Evolutionary conservation across 2,329 filamentous ascomycete genomes (phyloP).

Genomic region (Pseudogymnoascus sp.): DNA sequence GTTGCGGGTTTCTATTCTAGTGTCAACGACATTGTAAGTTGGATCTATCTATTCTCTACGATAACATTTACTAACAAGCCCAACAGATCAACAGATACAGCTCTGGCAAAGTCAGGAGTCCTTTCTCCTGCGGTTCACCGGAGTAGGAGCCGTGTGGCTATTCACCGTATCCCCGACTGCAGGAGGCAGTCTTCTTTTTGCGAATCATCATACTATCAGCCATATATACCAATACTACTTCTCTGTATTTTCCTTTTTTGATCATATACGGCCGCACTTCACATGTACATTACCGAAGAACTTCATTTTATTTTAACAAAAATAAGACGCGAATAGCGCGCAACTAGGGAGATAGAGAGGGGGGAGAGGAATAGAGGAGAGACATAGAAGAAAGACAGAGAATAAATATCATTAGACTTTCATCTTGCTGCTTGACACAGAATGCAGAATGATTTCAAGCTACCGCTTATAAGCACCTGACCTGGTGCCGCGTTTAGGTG

Average conservation of each 20-base stretch:
- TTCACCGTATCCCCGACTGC: neutral
- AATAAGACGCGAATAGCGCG: neutral
- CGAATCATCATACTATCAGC: constrained; percentile 2
- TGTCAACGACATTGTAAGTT: constrained; percentile 20
- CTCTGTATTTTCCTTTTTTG: neutral
- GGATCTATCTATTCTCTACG: neutral
- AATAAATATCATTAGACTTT: neutral
- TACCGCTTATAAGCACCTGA: neutral
- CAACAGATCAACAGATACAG: neutral
- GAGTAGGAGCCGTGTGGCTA: neutral
- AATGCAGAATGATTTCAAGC: neutral
- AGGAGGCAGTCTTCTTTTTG: neutral
- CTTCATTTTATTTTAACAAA: neutral
- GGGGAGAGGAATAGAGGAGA: neutral
- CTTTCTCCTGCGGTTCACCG: neutral
- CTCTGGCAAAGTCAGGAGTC: neutral
- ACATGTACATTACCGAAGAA: neutral
- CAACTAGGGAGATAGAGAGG: neutral
- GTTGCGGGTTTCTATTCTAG: constrained; percentile 19
- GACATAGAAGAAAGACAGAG: neutral
- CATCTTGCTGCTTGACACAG: neutral
- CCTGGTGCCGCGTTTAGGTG: neutral
- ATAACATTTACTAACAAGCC: neutral
- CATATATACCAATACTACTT: constrained; percentile 6
- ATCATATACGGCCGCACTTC: neutral